phyloP scores from a whole-genome alignment of 352 stramenopile genomes.

The Pythium periplocum region DNA sequence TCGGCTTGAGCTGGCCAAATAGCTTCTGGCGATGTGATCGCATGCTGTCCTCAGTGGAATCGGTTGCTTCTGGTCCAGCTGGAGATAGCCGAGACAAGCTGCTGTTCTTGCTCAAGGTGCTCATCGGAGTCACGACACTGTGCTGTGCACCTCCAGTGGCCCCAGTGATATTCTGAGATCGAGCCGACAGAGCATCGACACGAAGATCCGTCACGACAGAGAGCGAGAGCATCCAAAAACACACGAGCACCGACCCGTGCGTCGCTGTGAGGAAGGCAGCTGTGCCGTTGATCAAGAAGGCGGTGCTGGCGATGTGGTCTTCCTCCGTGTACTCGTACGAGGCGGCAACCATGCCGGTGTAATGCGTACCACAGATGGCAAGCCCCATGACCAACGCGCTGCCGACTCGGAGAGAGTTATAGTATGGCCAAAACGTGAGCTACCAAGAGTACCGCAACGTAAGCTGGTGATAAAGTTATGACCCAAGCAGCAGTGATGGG shows the following conservation, averaged over 20 bases:
- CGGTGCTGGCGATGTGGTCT: constrained; percentile 11
- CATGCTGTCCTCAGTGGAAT: no score
- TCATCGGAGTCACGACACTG: no score
- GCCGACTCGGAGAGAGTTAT: constrained; percentile 37
- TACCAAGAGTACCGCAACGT: constrained; percentile 9
- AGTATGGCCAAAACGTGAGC: constrained; percentile 59
- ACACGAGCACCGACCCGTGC: constrained; percentile 39
- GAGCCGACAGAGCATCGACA: constrained; percentile 1
- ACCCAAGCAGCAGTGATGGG: neutral
- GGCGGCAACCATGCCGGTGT: constrained; percentile 44
- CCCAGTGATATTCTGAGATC: neutral
- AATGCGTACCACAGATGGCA: constrained; percentile 62
- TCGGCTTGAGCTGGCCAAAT: no score
- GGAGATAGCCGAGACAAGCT: no score
- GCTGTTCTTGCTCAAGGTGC: no score
- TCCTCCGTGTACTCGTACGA: constrained; percentile 29
- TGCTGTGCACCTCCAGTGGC: no score
- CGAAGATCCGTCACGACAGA: constrained; percentile 15
- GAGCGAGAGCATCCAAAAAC: constrained; percentile 48
- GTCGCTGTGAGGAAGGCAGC: constrained; percentile 30
- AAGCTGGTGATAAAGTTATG: neutral
- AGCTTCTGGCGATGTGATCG: no score
- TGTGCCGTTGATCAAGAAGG: constrained; percentile 29
- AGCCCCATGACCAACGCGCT: constrained; percentile 61
- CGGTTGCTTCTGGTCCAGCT: no score